A percentile compares a stretch with the other conserved stretches of the same genome.
Evolutionary conservation across 225 moss, liverwort and hornwort species (phyloP).

Genomic region (Takakia lepidozioides): DNA sequence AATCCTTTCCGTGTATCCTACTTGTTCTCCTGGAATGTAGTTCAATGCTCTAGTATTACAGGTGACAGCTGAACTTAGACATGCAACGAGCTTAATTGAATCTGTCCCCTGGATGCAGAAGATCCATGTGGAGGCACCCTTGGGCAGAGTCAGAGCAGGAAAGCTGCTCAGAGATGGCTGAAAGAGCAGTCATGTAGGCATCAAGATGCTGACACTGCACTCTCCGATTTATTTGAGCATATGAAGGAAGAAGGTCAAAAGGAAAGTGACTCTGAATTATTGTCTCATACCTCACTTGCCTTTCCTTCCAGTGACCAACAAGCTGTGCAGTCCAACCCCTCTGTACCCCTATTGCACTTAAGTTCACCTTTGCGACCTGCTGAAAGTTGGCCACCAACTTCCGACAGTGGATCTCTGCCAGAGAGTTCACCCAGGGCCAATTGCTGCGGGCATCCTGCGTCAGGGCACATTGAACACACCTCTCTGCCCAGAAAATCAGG

Average conservation of each 20-base stretch:
- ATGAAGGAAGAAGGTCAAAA: slow-evolving; percentile 4
- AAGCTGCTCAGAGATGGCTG: neutral
- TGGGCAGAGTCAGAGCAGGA: slow-evolving; percentile 2
- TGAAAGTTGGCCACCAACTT: slow-evolving; percentile 4
- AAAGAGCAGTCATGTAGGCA: neutral
- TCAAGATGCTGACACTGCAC: neutral
- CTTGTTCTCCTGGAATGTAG: too few species aligned
- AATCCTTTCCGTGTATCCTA: too few species aligned
- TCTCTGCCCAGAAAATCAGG: neutral
- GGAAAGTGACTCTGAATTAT: neutral
- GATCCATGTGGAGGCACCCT: neutral
- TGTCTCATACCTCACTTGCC: too few species aligned
- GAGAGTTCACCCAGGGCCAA: neutral
- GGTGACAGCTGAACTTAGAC: neutral
- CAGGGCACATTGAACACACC: slow-evolving; percentile 19
- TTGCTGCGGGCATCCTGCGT: neutral
- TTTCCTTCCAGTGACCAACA: too few species aligned
- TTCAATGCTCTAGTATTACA: too few species aligned
- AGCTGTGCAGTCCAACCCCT: neutral
- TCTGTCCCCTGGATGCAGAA: slow-evolving; percentile 12
- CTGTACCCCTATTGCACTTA: too few species aligned
- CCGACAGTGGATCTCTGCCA: too few species aligned
- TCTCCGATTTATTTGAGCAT: neutral
- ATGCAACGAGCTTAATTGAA: neutral
- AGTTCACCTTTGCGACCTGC: too few species aligned